A percentile compares a stretch with the other conserved stretches of the same genome.
Conservation (phyloP, 1,139 yeast genomes). For the Candida dubliniensis region DNA sequence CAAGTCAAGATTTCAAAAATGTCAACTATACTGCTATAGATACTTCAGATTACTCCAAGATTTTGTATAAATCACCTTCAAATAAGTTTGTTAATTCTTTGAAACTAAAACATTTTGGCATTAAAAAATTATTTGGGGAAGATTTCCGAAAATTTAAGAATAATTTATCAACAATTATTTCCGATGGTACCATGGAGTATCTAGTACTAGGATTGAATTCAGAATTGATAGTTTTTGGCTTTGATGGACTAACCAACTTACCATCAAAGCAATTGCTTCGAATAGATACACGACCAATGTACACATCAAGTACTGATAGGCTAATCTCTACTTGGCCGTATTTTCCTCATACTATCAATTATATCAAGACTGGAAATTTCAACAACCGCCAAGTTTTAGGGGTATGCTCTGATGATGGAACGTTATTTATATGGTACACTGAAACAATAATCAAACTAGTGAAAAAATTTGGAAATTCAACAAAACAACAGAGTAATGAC, state of each 20-base stretch:
- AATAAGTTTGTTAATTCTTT: constrained; percentile 31
- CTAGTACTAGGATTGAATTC: constrained; percentile 32
- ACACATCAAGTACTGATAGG: constrained; percentile 39
- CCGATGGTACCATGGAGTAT: constrained; percentile 17
- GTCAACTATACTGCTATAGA: constrained; percentile 18
- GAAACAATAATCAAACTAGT: constrained; percentile 25
- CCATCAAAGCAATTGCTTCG: constrained; percentile 29
- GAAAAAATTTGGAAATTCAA: constrained; percentile 10
- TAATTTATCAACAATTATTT: constrained; percentile 27
- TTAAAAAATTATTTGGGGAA: constrained; percentile 20
- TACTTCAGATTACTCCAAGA: constrained; percentile 22
- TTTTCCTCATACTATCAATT: constrained; percentile 60
- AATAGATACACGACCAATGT: constrained; percentile 42
- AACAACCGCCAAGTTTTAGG: constrained; percentile 39
- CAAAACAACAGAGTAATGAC: constrained; percentile 5
- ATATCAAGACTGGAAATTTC: constrained; percentile 28
- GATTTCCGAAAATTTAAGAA: constrained; percentile 30
- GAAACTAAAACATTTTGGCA: constrained; percentile 23
- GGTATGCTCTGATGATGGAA: constrained; percentile 59
- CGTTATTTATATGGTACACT: constrained; percentile 45
- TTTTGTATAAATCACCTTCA: constrained; percentile 32
- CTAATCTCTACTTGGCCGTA: constrained; percentile 48
- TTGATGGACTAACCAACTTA: constrained; percentile 23
- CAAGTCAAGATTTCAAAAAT: constrained; percentile 14
- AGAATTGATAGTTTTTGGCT: constrained; percentile 29